phyloP scores from a whole-genome alignment of 1,284 basidiomycete genomes.

The Ustilago trichophora region DNA sequence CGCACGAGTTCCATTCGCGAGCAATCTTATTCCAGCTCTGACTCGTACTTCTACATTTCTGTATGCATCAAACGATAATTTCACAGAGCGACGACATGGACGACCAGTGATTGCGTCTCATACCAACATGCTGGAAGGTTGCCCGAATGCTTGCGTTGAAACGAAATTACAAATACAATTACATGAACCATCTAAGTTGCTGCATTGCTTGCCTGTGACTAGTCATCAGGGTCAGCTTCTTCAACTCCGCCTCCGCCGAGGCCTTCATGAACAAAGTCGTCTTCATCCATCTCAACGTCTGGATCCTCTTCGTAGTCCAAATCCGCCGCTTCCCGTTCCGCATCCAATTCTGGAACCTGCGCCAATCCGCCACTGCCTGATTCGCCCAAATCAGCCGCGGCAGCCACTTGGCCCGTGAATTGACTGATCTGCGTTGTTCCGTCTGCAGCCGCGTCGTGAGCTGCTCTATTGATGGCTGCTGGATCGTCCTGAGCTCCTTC shows the following conservation, averaged over 20 bases:
- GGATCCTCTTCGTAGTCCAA: constrained; percentile 56
- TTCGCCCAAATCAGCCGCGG: constrained; percentile 33
- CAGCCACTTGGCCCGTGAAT: constrained; percentile 36
- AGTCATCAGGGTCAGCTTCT: constrained; percentile 66
- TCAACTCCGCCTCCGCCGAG: constrained; percentile 50
- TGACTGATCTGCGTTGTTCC: constrained; percentile 18
- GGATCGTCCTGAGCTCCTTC: constrained; percentile 25
- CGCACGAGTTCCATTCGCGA: too few relatives aligned
- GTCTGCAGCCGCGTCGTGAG: background rate
- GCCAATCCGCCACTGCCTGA: constrained; percentile 50
- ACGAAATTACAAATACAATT: too few relatives aligned
- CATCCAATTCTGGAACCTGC: constrained; percentile 37
- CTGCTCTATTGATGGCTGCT: constrained; percentile 8
- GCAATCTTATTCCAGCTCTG: too few relatives aligned
- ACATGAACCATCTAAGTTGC: too few relatives aligned
- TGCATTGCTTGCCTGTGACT: background rate
- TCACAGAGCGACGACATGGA: too few relatives aligned
- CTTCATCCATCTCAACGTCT: constrained; percentile 59
- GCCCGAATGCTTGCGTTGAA: too few relatives aligned
- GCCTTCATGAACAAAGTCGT: constrained; percentile 51
- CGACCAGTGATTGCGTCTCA: too few relatives aligned
- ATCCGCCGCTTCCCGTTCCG: constrained; percentile 50
- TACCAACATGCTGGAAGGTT: too few relatives aligned
- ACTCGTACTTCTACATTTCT: too few relatives aligned
- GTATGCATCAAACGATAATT: too few relatives aligned